Evolutionary conservation across 1,284 basidiomycete genomes (phyloP).

Genomic region (Boletus semigastroideus): DNA sequence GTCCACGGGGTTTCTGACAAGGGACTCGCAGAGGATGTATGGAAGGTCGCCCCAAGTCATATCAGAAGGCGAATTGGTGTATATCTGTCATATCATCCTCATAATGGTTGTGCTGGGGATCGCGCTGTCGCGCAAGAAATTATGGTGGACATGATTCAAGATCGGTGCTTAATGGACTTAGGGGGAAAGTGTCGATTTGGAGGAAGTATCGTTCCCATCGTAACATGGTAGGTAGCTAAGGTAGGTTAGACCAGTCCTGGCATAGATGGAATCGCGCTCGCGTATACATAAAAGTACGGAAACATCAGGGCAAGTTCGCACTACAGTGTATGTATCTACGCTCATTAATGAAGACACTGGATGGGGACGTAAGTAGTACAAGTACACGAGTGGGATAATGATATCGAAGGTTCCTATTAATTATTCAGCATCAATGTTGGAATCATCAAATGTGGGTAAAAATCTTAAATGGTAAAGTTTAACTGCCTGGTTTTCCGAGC

Average conservation of each 20-base stretch:
- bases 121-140: conserved; percentile 9
- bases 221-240: neutral
- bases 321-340: conserved; percentile 13
- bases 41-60: conserved; percentile 15
- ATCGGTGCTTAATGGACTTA: conserved; percentile 18
- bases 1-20: conserved; percentile 13
- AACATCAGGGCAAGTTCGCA: conserved; percentile 5
- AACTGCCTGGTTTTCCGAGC: conserved; percentile 59
- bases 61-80: conserved; percentile 13
- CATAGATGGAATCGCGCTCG: neutral
- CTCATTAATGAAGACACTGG: conserved; percentile 12
- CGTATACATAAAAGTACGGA: conserved; percentile 1
- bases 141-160: conserved; percentile 14
- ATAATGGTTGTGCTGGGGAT: conserved; percentile 2
- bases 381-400: conserved; percentile 21
- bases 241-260: neutral
- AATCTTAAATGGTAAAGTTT: conserved; percentile 1
- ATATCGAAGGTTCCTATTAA: conserved; percentile 18
- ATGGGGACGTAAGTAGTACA: conserved; percentile 25
- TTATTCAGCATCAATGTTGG: conserved; percentile 4
- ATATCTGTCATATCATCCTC: conserved; percentile 16
- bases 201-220: conserved; percentile 23
- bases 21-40: conserved; percentile 17
- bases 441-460: neutral
- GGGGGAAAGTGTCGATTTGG: conserved; percentile 23